Conservation (phyloP, 768 basidiomycete species). For the Daedaleopsis nitida region DNA sequence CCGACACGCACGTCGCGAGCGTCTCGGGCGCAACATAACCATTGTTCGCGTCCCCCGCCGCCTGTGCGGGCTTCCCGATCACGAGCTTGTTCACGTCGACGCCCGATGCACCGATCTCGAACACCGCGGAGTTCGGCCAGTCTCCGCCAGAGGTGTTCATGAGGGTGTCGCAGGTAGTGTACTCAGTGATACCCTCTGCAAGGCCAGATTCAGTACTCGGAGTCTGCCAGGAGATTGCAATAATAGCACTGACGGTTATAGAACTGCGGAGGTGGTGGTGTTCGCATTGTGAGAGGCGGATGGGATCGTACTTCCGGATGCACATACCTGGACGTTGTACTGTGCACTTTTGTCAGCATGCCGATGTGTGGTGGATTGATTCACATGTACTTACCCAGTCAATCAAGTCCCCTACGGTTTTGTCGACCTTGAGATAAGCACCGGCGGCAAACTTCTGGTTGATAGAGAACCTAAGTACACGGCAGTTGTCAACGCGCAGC, state of each 20-base stretch:
- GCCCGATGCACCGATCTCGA: constrained; percentile 56
- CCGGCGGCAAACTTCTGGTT: constrained; percentile 36
- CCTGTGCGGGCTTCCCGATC: constrained; percentile 69
- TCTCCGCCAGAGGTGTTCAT: constrained; percentile 40
- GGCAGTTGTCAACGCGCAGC: neutral
- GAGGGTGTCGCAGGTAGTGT: constrained; percentile 41
- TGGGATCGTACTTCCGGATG: neutral
- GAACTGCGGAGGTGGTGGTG: constrained; percentile 40
- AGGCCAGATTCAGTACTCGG: neutral
- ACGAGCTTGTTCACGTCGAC: constrained; percentile 65
- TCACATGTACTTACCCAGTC: constrained; percentile 50
- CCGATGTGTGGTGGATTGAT: neutral
- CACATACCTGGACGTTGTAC: constrained; percentile 30
- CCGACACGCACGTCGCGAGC: constrained; percentile 57
- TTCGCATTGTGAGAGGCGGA: neutral
- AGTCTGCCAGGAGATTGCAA: neutral
- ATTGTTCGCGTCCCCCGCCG: constrained; percentile 40
- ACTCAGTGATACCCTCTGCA: constrained; percentile 40
- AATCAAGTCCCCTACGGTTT: constrained; percentile 54
- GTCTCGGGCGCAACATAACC: constrained; percentile 59
- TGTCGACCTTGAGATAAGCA: constrained; percentile 57
- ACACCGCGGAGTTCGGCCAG: constrained; percentile 47
- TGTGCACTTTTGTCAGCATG: constrained; percentile 1
- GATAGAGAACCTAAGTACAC: constrained; percentile 33
- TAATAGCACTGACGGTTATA: constrained; percentile 31